phyloP scores from a whole-genome alignment of 2,329 filamentous ascomycete species.

The Colletotrichum agaves region DNA sequence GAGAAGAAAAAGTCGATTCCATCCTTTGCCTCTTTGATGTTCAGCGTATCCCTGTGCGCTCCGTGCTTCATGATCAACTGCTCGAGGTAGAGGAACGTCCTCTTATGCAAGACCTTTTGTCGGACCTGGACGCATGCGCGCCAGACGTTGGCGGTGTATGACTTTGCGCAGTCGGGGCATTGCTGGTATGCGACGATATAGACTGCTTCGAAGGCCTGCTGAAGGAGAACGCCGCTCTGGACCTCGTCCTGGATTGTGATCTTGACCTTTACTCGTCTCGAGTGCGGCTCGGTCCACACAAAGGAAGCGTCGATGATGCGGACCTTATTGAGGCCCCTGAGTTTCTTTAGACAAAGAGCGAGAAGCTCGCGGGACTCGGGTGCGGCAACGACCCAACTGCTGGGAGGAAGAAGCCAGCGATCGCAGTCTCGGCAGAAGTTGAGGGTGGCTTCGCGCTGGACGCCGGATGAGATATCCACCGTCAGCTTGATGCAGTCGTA shows the following conservation, averaged over 20 bases:
- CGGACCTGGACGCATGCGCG: slow-evolving; percentile 92
- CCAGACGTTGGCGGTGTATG: slow-evolving; percentile 97
- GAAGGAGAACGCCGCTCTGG: slow-evolving; percentile 74
- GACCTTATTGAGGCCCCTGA: slow-evolving; percentile 87
- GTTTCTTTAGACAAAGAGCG: slow-evolving; percentile 88
- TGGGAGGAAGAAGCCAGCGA: slow-evolving; percentile 88
- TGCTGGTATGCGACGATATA: slow-evolving; percentile 93
- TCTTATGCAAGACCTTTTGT: slow-evolving; percentile 96
- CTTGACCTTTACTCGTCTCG: slow-evolving; percentile 90
- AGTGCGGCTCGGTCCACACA: slow-evolving; percentile 98
- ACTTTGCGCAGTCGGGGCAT: slow-evolving; percentile 94
- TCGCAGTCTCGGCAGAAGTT: slow-evolving; percentile 96
- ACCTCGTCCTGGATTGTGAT: slow-evolving; percentile 86
- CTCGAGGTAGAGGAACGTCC: slow-evolving; percentile 78
- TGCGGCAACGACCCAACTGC: slow-evolving; percentile 84
- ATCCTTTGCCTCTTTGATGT: slow-evolving; percentile 97
- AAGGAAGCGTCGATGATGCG: slow-evolving; percentile 96
- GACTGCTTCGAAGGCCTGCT: slow-evolving; percentile 95
- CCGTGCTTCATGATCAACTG: slow-evolving; percentile 95
- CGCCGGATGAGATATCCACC: slow-evolving; percentile 90
- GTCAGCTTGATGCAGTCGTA: slow-evolving; percentile 96
- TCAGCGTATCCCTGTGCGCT: slow-evolving; percentile 92
- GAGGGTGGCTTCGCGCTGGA: slow-evolving; percentile 88
- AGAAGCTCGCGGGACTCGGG: slow-evolving; percentile 93
- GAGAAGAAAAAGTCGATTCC: slow-evolving; percentile 97